These are phyloP conservation scores for Trichaptum fuscoviolaceum DNA, from an alignment of 768 basidiomycete species.

Conservation along the genomic window DNA sequence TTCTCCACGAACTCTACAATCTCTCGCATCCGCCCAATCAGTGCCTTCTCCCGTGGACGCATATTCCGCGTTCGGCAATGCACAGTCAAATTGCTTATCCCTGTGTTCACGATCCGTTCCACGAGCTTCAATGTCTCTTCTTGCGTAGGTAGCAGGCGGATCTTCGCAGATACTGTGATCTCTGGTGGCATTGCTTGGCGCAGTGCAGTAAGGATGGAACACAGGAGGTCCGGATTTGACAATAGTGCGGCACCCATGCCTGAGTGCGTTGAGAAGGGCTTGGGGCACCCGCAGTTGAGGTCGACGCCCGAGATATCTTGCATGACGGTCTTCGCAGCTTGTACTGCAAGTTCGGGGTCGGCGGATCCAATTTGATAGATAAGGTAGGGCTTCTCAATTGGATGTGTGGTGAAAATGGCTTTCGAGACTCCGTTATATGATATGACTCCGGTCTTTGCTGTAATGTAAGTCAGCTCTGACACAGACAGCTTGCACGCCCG, in stretches of 20 bases:
- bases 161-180: slow-evolving; percentile 91
- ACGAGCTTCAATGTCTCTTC: slow-evolving; percentile 90
- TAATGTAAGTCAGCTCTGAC: slow-evolving; percentile 8
- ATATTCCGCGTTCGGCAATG: slow-evolving; percentile 93
- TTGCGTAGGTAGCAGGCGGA: slow-evolving; percentile 79
- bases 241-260: slow-evolving; percentile 98
- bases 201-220: slow-evolving; percentile 79
- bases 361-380: slow-evolving; percentile 95
- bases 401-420: slow-evolving; percentile 89
- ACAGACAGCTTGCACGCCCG: not conserved
- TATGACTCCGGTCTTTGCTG: slow-evolving; percentile 82
- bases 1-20: slow-evolving; percentile 81
- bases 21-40: slow-evolving; percentile 72
- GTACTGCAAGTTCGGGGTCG: slow-evolving; percentile 83
- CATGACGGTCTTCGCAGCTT: slow-evolving; percentile 83
- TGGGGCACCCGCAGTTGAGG: slow-evolving; percentile 97
- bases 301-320: slow-evolving; percentile 92
- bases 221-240: slow-evolving; percentile 85
- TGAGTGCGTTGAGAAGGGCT: slow-evolving; percentile 87
- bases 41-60: slow-evolving; percentile 76
- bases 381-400: slow-evolving; percentile 88
- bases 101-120: slow-evolving; percentile 79
- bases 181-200: slow-evolving; percentile 65
- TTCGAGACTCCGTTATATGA: slow-evolving; percentile 80
- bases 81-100: slow-evolving; percentile 84